Evolutionary conservation across 2,329 filamentous ascomycete species (phyloP).

Genomic region (Ophiostoma montium): DNA sequence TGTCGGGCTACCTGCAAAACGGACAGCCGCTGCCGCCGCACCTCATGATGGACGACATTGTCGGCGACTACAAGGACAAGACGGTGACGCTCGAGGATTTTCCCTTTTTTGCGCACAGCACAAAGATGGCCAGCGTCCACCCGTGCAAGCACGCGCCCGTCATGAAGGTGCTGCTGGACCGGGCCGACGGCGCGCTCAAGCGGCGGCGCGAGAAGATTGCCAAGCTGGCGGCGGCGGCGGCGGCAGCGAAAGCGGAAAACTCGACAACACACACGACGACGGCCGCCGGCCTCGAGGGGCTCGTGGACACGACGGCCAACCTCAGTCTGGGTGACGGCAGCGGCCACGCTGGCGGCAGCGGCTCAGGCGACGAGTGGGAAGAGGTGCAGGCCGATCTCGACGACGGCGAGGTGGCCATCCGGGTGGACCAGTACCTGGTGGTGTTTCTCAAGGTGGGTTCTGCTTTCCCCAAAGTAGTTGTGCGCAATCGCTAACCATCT

Average conservation of each 20-base stretch:
- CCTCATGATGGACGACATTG: conserved; percentile 27
- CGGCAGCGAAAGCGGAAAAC: conserved; percentile 18
- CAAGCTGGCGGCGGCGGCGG: conserved; percentile 30
- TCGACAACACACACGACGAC: conserved; percentile 30
- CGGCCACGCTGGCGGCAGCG: conserved; percentile 22
- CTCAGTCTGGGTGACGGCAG: conserved; percentile 5
- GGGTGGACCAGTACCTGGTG: conserved; percentile 79
- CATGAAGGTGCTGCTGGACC: conserved; percentile 94
- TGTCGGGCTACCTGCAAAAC: conserved; percentile 72
- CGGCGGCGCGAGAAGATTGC: conserved; percentile 69
- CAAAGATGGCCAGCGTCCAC: conserved; percentile 95
- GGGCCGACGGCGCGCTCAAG: conserved; percentile 85
- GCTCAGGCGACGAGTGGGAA: conserved; percentile 48
- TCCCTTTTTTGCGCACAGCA: conserved; percentile 76
- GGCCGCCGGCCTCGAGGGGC: conserved; percentile 10
- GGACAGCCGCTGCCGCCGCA: conserved; percentile 39
- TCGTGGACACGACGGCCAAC: conserved; percentile 7
- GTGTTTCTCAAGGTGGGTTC: conserved; percentile 68
- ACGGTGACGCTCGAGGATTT: conserved; percentile 97
- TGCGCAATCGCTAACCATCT: neutral
- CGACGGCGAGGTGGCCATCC: conserved; percentile 62
- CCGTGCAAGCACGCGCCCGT: conserved; percentile 95
- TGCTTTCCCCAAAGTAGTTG: neutral
- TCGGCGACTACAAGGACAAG: conserved; percentile 42
- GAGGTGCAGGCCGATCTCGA: conserved; percentile 49